Percentiles rank a stretch among this genome's conserved stretches.
These are phyloP conservation scores for Colletotrichum sp. DNA, from an alignment of 2,329 filamentous ascomycete species.

Conservation along the genomic window DNA sequence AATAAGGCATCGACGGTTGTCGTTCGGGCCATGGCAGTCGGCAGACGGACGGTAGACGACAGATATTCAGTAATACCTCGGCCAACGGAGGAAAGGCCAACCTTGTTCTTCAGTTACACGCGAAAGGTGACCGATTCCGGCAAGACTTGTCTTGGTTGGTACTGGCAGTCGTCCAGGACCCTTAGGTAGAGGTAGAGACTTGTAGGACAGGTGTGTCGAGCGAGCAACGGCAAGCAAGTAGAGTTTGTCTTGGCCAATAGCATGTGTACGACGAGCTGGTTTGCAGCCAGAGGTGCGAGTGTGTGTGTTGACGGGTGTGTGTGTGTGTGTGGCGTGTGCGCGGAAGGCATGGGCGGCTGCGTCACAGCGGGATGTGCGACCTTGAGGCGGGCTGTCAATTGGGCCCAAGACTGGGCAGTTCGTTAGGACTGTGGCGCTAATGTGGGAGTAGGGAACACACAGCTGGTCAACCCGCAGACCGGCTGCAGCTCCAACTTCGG, in stretches of 20 bases:
- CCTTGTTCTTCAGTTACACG: background rate
- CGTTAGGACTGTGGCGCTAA: slow-evolving; percentile 17
- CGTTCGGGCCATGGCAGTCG: background rate
- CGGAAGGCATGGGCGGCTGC: slow-evolving; percentile 1
- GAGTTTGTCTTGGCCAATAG: background rate
- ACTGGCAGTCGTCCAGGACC: background rate
- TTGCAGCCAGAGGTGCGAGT: background rate
- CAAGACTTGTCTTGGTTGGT: background rate
- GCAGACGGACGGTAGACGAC: background rate
- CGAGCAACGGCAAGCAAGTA: background rate
- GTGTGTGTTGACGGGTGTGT: background rate
- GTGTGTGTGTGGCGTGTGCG: background rate
- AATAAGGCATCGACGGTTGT: background rate
- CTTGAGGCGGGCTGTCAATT: slow-evolving; percentile 5
- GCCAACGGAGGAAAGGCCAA: background rate
- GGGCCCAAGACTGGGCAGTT: slow-evolving; percentile 7
- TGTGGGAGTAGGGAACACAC: slow-evolving; percentile 15
- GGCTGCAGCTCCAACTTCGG: background rate
- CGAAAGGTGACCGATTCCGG: background rate
- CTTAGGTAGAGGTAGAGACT: background rate
- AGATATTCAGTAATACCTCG: background rate
- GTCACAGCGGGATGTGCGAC: slow-evolving; percentile 1
- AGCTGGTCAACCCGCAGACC: slow-evolving; percentile 8
- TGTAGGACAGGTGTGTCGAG: background rate
- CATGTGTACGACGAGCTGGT: background rate